These are phyloP conservation scores for Pulicaria dysenterica DNA, from an alignment of 129 eudicot species.

Conservation along the genomic window DNA sequence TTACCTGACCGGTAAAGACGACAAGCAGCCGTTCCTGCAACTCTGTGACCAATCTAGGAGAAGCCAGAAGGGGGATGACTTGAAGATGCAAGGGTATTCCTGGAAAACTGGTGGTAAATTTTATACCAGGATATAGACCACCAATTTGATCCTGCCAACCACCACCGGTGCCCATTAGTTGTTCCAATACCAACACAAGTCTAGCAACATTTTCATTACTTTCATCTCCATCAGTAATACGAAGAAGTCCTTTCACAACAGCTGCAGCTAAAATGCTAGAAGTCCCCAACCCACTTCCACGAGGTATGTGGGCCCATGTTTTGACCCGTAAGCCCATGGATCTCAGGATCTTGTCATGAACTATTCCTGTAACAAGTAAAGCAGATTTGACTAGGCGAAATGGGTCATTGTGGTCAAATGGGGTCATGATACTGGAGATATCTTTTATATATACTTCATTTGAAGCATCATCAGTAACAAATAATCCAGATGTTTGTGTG, in stretches of 20 bases:
- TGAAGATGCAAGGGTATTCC: constrained; percentile 96
- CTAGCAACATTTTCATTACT: constrained; percentile 87
- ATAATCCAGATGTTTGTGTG: constrained; percentile 50
- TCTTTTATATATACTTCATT: constrained; percentile 55
- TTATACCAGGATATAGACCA: constrained; percentile 92
- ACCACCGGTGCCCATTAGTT: constrained; percentile 99
- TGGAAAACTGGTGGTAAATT: constrained; percentile 79
- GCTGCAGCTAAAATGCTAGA: constrained; percentile 98
- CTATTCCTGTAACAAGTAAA: constrained; percentile 71
- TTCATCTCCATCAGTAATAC: constrained; percentile 72
- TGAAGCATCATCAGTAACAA: constrained; percentile 63
- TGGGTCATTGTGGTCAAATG: constrained; percentile 78
- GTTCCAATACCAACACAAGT: constrained; percentile 91
- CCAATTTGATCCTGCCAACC: constrained; percentile 99
- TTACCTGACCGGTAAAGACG: constrained; percentile 96
- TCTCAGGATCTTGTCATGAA: constrained; percentile 44
- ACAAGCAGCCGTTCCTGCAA: constrained; percentile 84
- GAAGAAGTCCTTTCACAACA: constrained; percentile 92
- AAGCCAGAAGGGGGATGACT: constrained; percentile 75
- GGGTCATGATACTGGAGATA: constrained; percentile 58
- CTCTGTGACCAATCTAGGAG: constrained; percentile 61
- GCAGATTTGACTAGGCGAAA: constrained; percentile 98
- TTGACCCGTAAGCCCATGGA: constrained; percentile 58
- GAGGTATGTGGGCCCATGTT: constrained; percentile 97
- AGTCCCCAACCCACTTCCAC: constrained; percentile 98